A percentile compares a stretch with the other conserved stretches of the same genome.
phyloP scores from a whole-genome alignment of 2,329 filamentous ascomycete genomes.

The Rutstroemia sp. region DNA sequence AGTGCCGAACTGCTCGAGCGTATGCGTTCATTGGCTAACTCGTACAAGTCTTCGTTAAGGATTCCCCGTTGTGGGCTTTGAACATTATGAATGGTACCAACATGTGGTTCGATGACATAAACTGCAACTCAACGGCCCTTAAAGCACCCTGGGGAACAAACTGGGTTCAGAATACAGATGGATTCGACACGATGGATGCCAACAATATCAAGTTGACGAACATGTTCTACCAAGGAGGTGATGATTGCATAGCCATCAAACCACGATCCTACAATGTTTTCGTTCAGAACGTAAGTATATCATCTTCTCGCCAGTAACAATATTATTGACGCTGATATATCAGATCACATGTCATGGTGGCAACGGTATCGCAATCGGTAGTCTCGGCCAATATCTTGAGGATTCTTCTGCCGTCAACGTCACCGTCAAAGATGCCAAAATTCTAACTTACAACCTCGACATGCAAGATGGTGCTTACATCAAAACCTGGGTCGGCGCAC shows the following conservation, averaged over 20 bases:
- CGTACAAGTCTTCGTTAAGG: conserved; percentile 35
- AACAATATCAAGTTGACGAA: conserved; percentile 42
- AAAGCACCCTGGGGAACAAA: conserved; percentile 43
- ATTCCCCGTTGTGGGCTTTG: conserved; percentile 45
- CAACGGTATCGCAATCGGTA: conserved; percentile 49
- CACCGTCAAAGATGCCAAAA: conserved; percentile 37
- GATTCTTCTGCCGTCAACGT: conserved; percentile 45
- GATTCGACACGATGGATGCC: conserved; percentile 50
- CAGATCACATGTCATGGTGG: conserved; percentile 40
- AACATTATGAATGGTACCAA: conserved; percentile 52
- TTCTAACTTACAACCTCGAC: conserved; percentile 39
- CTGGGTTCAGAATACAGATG: conserved; percentile 50
- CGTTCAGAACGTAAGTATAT: conserved; percentile 35
- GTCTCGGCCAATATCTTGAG: conserved; percentile 47
- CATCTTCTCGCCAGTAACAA: neutral
- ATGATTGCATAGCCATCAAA: conserved; percentile 51
- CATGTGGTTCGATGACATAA: conserved; percentile 43
- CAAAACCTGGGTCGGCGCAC: conserved; percentile 48
- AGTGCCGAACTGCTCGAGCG: conserved; percentile 1
- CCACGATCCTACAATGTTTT: conserved; percentile 45
- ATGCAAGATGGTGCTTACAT: conserved; percentile 45
- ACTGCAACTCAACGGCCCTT: conserved; percentile 42
- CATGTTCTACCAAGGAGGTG: conserved; percentile 47
- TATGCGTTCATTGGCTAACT: neutral
- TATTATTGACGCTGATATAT: neutral